Evolutionary conservation across 2,329 filamentous ascomycete genomes (phyloP), one percentile per base, ranked within the genome.

Genomic region (Penicillium sp.): DNA sequence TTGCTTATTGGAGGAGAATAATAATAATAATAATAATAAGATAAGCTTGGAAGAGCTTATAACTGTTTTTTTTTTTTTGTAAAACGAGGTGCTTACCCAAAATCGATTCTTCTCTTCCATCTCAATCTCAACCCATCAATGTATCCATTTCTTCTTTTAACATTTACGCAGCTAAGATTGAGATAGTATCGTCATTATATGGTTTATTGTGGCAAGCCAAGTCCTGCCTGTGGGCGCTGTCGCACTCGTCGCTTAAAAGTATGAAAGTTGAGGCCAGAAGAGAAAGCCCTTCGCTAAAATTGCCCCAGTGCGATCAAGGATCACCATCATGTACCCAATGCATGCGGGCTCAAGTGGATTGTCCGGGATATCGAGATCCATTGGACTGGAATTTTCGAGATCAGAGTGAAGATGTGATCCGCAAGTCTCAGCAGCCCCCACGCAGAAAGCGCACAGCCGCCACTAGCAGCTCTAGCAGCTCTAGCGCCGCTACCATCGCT

Each of bases 171-270:
- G 27, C 8, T 2, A 45, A 45, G 15, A 27, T n/a, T 45, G 13
- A 2, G 2, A 25, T 4, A n/a, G n/a, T n/a, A 25, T 37, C 15
- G 25, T 6, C 25, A 27, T 21, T 15, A 29, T 9, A 62, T 62
- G 60, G 60, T 60, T 25, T 62, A 62, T 51, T 45, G 57, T 40
- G 57, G 60, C 17, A 62, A 60, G 27, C 60, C 60, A 41, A 62
- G 57, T 29, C 33, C 31, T 21, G 51, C 50, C 19, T 62, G 57
- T 27, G 59, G 54, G 43, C 53, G 60, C 25, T 62, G 60, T 54
- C 54, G 60, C 4, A 38, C 46, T 5, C 46, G 58, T 31, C 48
- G 57, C n/a, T 47, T 61, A 33, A 62, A 62, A 55, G 58, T 29
- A 46, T 46, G 43, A 46, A 29, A 29, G 8, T n/a, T n/a, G 25